These are phyloP conservation scores for Aspergillus bridgeri DNA, from an alignment of 495 filamentous ascomycete genomes.

Conservation along the genomic window DNA sequence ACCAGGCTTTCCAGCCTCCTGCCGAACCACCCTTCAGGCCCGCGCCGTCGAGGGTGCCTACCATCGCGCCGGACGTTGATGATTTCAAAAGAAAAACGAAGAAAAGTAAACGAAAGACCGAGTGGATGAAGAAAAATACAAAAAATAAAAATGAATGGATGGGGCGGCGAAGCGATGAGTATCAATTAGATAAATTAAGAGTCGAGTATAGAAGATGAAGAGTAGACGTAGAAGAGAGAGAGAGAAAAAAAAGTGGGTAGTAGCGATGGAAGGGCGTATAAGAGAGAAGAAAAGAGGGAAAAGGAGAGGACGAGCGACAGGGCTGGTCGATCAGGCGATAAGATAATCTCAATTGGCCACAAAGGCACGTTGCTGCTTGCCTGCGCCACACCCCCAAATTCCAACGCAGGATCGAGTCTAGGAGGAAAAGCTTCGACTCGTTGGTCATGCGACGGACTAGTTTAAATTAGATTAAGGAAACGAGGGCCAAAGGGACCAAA, in stretches of 20 bases:
- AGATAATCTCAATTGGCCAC: not conserved
- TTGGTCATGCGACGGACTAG: too few species aligned
- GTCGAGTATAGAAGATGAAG: too few species aligned
- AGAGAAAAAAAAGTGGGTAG: not conserved
- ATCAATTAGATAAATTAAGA: too few species aligned
- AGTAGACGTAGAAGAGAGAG: too few species aligned
- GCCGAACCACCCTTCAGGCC: slow-evolving; percentile 13
- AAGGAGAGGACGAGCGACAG: slow-evolving; percentile 1
- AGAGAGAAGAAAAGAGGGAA: not conserved
- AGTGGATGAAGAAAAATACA: not conserved
- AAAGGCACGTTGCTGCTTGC: too few species aligned
- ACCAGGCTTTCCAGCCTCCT: slow-evolving; percentile 34
- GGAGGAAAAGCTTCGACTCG: too few species aligned
- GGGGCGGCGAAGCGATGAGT: too few species aligned
- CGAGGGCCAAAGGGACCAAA: too few species aligned
- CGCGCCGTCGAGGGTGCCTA: slow-evolving; percentile 7
- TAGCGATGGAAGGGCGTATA: not conserved
- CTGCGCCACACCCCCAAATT: too few species aligned
- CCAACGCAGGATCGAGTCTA: too few species aligned
- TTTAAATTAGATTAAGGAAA: too few species aligned
- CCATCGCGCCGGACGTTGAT: slow-evolving; percentile 1
- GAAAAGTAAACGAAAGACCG: not conserved
- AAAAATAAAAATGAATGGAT: not conserved
- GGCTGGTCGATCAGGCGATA: not conserved
- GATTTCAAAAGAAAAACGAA: not conserved